Conservation (phyloP, 805 yeast genomes). For the Yarrowia deformans region DNA sequence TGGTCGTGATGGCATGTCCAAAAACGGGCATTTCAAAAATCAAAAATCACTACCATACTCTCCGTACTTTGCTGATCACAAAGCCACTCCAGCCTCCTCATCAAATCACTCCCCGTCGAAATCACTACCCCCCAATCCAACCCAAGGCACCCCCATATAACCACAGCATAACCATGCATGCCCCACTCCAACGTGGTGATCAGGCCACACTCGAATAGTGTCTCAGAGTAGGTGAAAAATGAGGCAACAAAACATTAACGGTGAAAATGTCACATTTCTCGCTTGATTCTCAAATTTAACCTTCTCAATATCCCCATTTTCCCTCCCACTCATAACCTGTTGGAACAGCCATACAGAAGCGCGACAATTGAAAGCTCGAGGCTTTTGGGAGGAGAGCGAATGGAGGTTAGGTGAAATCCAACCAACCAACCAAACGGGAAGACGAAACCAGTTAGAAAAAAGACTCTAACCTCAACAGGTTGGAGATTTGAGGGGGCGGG, state of each 20-base stretch:
- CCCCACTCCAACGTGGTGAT: background rate
- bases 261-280: background rate
- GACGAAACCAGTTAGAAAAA: background rate
- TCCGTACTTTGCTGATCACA: too few species aligned
- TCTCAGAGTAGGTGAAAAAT: background rate
- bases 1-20: too few species aligned
- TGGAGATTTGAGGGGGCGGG: background rate
- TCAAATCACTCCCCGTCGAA: background rate
- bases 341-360: constrained; percentile 33
- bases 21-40: too few species aligned
- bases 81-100: too few species aligned
- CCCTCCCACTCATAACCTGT: constrained; percentile 24
- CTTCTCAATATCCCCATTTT: background rate
- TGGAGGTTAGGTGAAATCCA: background rate
- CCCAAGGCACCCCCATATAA: background rate
- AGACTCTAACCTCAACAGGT: background rate
- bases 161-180: background rate
- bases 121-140: background rate
- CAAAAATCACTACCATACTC: too few species aligned
- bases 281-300: background rate
- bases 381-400: constrained; percentile 1
- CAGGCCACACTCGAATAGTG: background rate
- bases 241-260: background rate
- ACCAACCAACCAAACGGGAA: constrained; percentile 8
- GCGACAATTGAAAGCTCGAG: constrained; percentile 20